Conservation (phyloP, 345 rosid genomes). For the Salix dunnii region DNA sequence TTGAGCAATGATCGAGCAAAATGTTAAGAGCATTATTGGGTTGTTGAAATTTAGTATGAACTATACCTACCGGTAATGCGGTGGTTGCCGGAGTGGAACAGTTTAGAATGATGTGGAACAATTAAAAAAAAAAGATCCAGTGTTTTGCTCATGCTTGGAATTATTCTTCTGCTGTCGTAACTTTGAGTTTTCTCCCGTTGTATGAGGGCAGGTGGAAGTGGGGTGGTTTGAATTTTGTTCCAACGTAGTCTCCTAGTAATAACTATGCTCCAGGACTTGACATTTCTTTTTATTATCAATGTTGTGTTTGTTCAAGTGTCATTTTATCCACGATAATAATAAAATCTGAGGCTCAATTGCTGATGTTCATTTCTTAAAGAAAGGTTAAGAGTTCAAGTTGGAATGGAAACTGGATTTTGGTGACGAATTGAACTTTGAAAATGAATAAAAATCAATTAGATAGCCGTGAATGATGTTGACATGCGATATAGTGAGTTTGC, state of each 20-base stretch:
- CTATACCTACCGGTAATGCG: background rate
- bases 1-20: background rate
- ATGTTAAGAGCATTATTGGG: background rate
- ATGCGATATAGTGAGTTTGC: too few relatives aligned
- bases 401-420: background rate
- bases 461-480: background rate
- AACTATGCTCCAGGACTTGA: slow-evolving; percentile 16
- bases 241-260: slow-evolving; percentile 7
- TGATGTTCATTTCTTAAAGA: slow-evolving; percentile 1
- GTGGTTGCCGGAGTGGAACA: slow-evolving; percentile 21
- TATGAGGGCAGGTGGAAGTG: slow-evolving; percentile 27
- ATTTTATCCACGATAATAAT: background rate
- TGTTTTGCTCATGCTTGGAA: slow-evolving; percentile 21
- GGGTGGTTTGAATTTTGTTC: slow-evolving; percentile 24
- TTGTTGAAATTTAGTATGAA: background rate
- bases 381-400: background rate
- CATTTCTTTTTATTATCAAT: slow-evolving; percentile 4
- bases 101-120: background rate
- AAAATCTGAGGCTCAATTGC: background rate
- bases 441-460: background rate
- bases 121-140: background rate
- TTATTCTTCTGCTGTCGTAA: slow-evolving; percentile 1
- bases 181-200: slow-evolving; percentile 20
- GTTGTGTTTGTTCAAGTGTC: background rate
- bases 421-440: slow-evolving; percentile 1